phyloP scores from a whole-genome alignment of 306 rosid species.

The Sicyos edulis region DNA sequence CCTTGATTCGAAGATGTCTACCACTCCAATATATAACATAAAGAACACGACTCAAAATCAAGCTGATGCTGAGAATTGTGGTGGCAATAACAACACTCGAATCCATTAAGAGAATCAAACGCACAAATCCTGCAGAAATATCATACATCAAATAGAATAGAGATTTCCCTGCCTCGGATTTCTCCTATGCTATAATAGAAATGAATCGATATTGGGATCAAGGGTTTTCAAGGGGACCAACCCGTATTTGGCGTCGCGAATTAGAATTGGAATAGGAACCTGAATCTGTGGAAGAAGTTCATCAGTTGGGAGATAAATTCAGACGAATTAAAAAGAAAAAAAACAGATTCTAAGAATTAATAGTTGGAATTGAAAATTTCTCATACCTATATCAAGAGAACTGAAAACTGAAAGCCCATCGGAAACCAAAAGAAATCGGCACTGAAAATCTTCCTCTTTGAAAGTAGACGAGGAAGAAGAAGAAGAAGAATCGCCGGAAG shows the following conservation, averaged over 20 bases:
- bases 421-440: too few relatives aligned
- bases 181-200: slow-evolving; percentile 1
- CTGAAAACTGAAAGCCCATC: too few relatives aligned
- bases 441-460: too few relatives aligned
- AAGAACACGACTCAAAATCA: slow-evolving; percentile 30
- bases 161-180: neutral
- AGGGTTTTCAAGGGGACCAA: neutral
- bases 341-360: neutral
- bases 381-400: too few relatives aligned
- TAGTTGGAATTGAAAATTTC: too few relatives aligned
- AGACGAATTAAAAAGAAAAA: neutral
- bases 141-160: neutral
- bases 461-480: too few relatives aligned
- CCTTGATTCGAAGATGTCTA: slow-evolving; percentile 26
- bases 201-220: neutral
- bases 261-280: neutral
- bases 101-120: slow-evolving; percentile 23
- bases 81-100: slow-evolving; percentile 15
- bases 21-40: slow-evolving; percentile 35
- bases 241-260: neutral
- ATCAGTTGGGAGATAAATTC: neutral
- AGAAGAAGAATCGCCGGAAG: too few relatives aligned
- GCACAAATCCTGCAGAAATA: neutral
- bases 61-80: slow-evolving; percentile 13
- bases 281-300: neutral